A percentile compares a stretch with the other conserved stretches of the same genome.
These are phyloP conservation scores for Cichorium intybus DNA, from an alignment of 140 eudicot species.

Conservation along the genomic window DNA sequence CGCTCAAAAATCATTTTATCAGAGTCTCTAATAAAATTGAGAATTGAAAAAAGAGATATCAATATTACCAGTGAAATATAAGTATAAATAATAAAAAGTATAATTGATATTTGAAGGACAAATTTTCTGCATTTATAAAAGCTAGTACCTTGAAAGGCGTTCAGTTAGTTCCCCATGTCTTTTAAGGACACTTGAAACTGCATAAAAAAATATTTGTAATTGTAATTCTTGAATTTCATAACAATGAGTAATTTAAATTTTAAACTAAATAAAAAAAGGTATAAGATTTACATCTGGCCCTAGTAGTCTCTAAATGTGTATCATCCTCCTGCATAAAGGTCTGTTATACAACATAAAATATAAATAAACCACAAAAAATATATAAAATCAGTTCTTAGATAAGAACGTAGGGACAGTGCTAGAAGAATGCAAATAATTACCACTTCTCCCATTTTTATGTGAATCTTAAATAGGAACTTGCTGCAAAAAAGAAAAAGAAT, in stretches of 20 bases:
- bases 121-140: background rate
- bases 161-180: slow-evolving; percentile 81
- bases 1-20: slow-evolving; percentile 94
- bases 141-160: slow-evolving; percentile 78
- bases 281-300: slow-evolving; percentile 58
- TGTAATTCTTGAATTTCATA: slow-evolving; percentile 7
- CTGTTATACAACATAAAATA: slow-evolving; percentile 19
- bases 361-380: slow-evolving; percentile 14
- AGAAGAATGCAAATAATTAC: slow-evolving; percentile 30
- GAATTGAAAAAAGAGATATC: background rate
- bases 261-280: slow-evolving; percentile 4
- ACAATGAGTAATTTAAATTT: slow-evolving; percentile 3
- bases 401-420: background rate
- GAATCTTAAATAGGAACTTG: slow-evolving; percentile 24
- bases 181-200: slow-evolving; percentile 70
- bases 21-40: slow-evolving; percentile 61
- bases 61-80: slow-evolving; percentile 6
- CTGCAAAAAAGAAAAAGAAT: slow-evolving; percentile 22
- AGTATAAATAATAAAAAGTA: background rate
- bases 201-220: slow-evolving; percentile 21
- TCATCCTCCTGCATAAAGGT: slow-evolving; percentile 58
- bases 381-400: too few species aligned
- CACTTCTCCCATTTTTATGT: slow-evolving; percentile 40
- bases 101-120: background rate
- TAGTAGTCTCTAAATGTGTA: slow-evolving; percentile 50